Base-by-base conservation (phyloP, 192 early-diverging fungal species). In the Paraglomus brasilianum region DNA sequence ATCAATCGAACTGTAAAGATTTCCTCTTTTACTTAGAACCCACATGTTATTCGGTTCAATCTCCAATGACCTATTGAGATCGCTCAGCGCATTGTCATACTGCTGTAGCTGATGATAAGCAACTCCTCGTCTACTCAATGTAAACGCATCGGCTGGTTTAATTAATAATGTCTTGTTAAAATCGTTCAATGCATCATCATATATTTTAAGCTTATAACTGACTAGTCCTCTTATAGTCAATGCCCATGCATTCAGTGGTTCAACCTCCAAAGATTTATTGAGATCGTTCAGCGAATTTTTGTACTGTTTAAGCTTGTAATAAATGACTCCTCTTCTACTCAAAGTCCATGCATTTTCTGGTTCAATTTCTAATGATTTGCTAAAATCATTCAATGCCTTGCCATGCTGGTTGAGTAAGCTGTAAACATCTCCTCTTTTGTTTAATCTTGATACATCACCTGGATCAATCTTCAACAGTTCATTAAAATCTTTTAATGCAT, bases 361-460 rank as follows among this genome's bases (percentile, higher is more conserved):
- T 62, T 62, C 60, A 62, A 62, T 62, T 45, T 62, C 41, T 62
- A 62, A 62, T 0, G 60, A 62, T 45, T 17, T 41, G 14, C 14
- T 39, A 19, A 62, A n/a, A 41, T 44, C 42, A 21, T 44, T 21
- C 6, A 39, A 15, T 62, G 60, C 19, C 46, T 62, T 44, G 5
- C n/a, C 1, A 62, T 15, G 46, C 17, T 5, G 10, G 19, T 44
- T 44, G n/a, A 44, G 21, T 17, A 19, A 19, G 5, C 46, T 15
- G 24, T 62, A 45, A 44, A 44, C 60, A 44, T 10, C 38, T 62
- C 60, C 60, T 5, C 60, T 40, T 46, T 10, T 14, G 17, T 21
- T 21, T 19, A 62, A 39, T 15, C 42, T 44, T 19, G 46, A 62
- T n/a, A 44, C 60, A 44, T 44, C 21, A 5, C 21, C 46, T 6